phyloP scores from a whole-genome alignment of 225 moss, liverwort and hornwort genomes.

The Polytrichum commune region DNA sequence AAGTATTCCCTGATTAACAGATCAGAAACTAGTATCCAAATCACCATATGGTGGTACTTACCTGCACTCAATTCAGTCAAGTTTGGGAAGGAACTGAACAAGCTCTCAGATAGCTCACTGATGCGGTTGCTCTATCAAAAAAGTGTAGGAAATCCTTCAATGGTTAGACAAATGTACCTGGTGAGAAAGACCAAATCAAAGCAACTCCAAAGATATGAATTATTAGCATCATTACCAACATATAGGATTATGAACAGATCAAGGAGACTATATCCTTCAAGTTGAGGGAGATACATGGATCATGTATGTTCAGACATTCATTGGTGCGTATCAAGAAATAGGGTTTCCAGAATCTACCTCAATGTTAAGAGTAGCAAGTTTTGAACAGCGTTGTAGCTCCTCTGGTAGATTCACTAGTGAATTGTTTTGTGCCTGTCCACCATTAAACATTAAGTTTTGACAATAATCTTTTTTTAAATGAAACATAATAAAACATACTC shows the following conservation, averaged over 20 bases:
- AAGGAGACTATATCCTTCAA: too few species aligned
- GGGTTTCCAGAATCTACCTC: slow-evolving; percentile 24
- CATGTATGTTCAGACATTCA: too few species aligned
- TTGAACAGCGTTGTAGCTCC: slow-evolving; percentile 35
- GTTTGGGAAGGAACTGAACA: slow-evolving; percentile 63
- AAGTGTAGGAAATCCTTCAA: neutral
- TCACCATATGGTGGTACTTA: slow-evolving; percentile 17
- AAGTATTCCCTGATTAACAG: too few species aligned
- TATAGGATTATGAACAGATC: too few species aligned
- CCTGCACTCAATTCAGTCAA: slow-evolving; percentile 78
- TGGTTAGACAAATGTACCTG: neutral
- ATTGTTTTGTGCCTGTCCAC: slow-evolving; percentile 48
- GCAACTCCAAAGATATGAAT: neutral
- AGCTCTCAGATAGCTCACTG: slow-evolving; percentile 60
- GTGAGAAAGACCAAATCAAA: neutral
- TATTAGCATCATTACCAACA: neutral
- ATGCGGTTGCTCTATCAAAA: slow-evolving; percentile 73
- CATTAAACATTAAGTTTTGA: neutral
- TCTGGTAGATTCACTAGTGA: slow-evolving; percentile 46
- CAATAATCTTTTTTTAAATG: too few species aligned
- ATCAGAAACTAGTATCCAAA: too few species aligned
- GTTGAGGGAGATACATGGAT: too few species aligned
- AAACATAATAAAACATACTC: too few species aligned
- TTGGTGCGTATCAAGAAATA: too few species aligned
- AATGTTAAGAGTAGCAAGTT: slow-evolving; percentile 47